These are phyloP conservation scores for Fraxinus greggii DNA, from an alignment of 305 asterid genomes.

Conservation along the genomic window DNA sequence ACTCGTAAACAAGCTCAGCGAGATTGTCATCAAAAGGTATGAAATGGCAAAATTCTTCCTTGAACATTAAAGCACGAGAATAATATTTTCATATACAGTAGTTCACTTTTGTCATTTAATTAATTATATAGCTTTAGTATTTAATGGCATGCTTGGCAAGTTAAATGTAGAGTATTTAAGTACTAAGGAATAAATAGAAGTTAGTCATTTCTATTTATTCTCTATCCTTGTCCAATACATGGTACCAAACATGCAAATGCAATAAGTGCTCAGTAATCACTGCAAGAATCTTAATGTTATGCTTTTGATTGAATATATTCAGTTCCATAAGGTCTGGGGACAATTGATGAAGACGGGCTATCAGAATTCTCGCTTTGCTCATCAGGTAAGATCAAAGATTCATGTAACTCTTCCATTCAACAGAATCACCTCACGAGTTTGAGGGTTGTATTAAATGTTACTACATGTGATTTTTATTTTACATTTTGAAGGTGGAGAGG, in stretches of 20 bases:
- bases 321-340: slow-evolving; percentile 99
- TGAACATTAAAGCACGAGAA: slow-evolving; percentile 1
- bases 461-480: neutral
- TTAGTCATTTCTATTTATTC: neutral
- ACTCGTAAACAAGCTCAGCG: slow-evolving; percentile 73
- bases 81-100: neutral
- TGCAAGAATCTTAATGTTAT: neutral
- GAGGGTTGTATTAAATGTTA: neutral
- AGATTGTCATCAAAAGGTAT: slow-evolving; percentile 74
- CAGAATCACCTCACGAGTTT: neutral
- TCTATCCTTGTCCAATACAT: neutral
- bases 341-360: slow-evolving; percentile 97
- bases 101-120: neutral
- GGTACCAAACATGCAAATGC: neutral
- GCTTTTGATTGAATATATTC: slow-evolving; percentile 26
- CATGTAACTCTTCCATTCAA: neutral
- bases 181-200: neutral
- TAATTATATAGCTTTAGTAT: neutral
- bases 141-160: neutral
- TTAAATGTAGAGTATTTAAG: neutral
- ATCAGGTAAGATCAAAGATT: slow-evolving; percentile 68
- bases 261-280: neutral
- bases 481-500: slow-evolving; percentile 71
- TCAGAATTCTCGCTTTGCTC: slow-evolving; percentile 97
- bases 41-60: slow-evolving; percentile 1